phyloP scores from a whole-genome alignment of 371 early-diverging fungal genomes.

The Nematocida ironsii region DNA sequence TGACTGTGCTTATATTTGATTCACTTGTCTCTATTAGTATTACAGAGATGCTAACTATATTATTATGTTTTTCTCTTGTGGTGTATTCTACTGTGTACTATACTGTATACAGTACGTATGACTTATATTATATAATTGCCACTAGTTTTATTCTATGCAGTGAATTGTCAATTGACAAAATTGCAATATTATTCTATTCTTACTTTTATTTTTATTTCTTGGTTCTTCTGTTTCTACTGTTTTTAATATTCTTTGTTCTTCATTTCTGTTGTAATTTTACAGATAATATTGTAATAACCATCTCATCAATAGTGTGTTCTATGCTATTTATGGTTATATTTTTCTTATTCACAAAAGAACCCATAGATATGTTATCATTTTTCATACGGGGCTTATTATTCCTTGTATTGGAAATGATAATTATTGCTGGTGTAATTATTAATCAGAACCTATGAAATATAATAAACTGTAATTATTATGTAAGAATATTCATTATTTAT shows the following conservation, averaged over 20 bases:
- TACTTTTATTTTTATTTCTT: conserved; percentile 42
- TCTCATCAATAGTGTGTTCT: conserved; percentile 28
- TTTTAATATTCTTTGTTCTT: background rate
- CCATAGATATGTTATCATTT: background rate
- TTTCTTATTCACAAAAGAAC: conserved; percentile 15
- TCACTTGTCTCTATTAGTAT: background rate
- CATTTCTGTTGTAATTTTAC: conserved; percentile 31
- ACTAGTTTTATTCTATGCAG: conserved; percentile 6
- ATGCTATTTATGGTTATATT: conserved; percentile 43
- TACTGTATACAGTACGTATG: background rate
- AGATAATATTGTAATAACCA: conserved; percentile 41
- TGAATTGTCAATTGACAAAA: background rate
- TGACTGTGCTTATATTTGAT: background rate
- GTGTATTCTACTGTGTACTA: background rate
- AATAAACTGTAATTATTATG: background rate
- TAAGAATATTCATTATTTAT: background rate
- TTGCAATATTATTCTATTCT: background rate
- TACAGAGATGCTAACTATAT: background rate
- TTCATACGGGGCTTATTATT: background rate
- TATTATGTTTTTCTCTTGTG: background rate
- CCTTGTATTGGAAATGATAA: conserved; percentile 6
- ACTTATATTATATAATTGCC: background rate
- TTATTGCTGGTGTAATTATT: background rate
- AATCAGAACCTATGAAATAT: background rate
- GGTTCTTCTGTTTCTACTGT: conserved; percentile 7